Conservation (phyloP, 495 filamentous ascomycete species). For the Lasiosphaeria hispida region DNA sequence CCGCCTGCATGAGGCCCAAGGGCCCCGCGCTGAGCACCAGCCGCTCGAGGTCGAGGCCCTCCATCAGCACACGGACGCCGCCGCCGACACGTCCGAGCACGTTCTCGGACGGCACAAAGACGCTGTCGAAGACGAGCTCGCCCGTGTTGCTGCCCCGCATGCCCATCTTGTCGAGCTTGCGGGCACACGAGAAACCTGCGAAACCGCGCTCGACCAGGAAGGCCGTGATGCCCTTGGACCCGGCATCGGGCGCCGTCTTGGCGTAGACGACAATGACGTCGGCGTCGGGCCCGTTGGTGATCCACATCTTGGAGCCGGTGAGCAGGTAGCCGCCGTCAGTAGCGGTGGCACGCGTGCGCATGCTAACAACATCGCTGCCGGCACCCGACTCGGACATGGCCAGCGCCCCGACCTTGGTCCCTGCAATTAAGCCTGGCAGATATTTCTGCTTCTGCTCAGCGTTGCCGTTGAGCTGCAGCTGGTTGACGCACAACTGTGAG, state of each 20-base stretch:
- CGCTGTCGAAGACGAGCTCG: constrained; percentile 87
- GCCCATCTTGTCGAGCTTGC: constrained; percentile 96
- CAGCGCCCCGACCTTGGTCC: constrained; percentile 80
- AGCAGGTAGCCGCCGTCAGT: constrained; percentile 84
- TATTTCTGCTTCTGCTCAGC: constrained; percentile 73
- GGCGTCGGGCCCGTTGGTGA: constrained; percentile 96
- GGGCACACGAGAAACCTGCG: constrained; percentile 77
- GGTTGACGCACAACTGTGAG: constrained; percentile 95
- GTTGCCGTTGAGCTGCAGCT: constrained; percentile 87
- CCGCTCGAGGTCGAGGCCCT: constrained; percentile 90
- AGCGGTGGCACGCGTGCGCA: constrained; percentile 79
- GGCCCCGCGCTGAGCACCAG: constrained; percentile 91
- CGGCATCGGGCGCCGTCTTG: constrained; percentile 80
- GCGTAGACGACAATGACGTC: constrained; percentile 90
- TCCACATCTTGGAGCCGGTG: constrained; percentile 99
- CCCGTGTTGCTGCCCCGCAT: constrained; percentile 98
- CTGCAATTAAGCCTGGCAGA: constrained; percentile 78
- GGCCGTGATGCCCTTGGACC: constrained; percentile 89
- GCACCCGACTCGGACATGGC: constrained; percentile 95
- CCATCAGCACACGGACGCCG: constrained; percentile 91
- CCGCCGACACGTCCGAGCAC: constrained; percentile 75
- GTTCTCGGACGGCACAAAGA: constrained; percentile 83
- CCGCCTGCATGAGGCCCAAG: constrained; percentile 90
- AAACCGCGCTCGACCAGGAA: constrained; percentile 75
- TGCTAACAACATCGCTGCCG: constrained; percentile 91